Percentiles rank a stretch among this genome's conserved stretches.
Evolutionary conservation across 2,329 filamentous ascomycete genomes (phyloP).

Genomic region (Fusarium veterinarium): DNA sequence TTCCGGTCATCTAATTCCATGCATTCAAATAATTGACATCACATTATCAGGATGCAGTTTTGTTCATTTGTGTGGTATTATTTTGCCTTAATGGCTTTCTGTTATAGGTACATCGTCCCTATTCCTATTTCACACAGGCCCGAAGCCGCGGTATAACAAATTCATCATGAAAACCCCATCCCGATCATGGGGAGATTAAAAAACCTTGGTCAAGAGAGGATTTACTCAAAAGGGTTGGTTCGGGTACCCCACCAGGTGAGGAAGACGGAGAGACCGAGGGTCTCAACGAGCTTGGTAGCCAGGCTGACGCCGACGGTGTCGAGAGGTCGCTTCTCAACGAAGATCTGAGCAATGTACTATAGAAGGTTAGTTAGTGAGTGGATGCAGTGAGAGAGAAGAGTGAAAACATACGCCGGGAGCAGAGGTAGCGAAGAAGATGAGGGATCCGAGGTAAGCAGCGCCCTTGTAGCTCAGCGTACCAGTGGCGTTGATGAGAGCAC

Average conservation of each 20-base stretch:
- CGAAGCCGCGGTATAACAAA: constrained; percentile 25
- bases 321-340: constrained; percentile 90
- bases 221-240: constrained; percentile 89
- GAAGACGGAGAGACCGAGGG: constrained; percentile 89
- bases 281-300: constrained; percentile 89
- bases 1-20: not conserved
- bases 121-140: constrained; percentile 36
- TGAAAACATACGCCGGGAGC: constrained; percentile 77
- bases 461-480: constrained; percentile 97
- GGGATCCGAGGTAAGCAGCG: constrained; percentile 87
- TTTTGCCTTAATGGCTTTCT: constrained; percentile 31
- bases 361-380: constrained; percentile 3
- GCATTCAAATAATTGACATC: not conserved
- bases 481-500: constrained; percentile 92
- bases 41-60: not conserved
- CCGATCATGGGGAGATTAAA: constrained; percentile 24
- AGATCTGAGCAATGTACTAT: constrained; percentile 86
- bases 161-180: constrained; percentile 33
- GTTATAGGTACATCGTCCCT: constrained; percentile 36
- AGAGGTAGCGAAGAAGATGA: constrained; percentile 92
- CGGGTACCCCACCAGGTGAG: constrained; percentile 98
- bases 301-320: constrained; percentile 90
- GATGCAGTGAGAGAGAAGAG: not conserved
- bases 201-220: constrained; percentile 16
- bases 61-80: constrained; percentile 38